A percentile compares a stretch with the other conserved stretches of the same genome.
Conservation (phyloP, 495 filamentous ascomycete species). For the Xylaria curta region DNA sequence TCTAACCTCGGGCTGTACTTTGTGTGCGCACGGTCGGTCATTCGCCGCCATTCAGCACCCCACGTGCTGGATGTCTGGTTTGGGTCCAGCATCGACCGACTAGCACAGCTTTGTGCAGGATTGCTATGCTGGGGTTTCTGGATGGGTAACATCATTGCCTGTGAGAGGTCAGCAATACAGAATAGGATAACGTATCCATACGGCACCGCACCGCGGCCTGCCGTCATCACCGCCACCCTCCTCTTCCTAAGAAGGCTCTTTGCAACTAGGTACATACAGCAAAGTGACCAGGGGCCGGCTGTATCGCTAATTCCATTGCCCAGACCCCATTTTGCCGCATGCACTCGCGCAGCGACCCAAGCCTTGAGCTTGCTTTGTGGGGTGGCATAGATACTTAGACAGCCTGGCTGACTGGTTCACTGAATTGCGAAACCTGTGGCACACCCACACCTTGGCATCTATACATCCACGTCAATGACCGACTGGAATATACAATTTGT, state of each 20-base stretch:
- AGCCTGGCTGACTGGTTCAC: slow-evolving; percentile 5
- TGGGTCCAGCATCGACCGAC: slow-evolving; percentile 5
- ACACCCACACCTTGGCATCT: slow-evolving; percentile 21
- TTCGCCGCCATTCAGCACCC: slow-evolving; percentile 42
- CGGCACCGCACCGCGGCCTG: slow-evolving; percentile 2
- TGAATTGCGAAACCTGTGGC: slow-evolving; percentile 12
- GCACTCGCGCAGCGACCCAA: slow-evolving; percentile 13
- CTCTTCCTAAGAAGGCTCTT: neutral
- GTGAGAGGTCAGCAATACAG: slow-evolving; percentile 8
- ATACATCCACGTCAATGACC: slow-evolving; percentile 29
- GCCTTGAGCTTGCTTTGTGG: neutral
- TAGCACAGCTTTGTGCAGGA: slow-evolving; percentile 10
- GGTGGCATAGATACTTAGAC: neutral
- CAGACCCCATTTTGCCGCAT: slow-evolving; percentile 17
- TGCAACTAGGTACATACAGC: neutral
- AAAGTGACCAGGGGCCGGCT: neutral
- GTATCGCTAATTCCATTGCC: slow-evolving; percentile 3
- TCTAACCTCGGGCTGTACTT: slow-evolving; percentile 4
- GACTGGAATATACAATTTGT: slow-evolving; percentile 29
- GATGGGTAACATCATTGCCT: neutral
- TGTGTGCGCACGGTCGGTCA: slow-evolving; percentile 23
- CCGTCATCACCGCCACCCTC: slow-evolving; percentile 1
- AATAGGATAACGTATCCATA: neutral
- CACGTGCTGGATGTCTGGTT: slow-evolving; percentile 30
- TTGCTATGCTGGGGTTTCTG: neutral